These are phyloP conservation scores for Gastrodia elata DNA, from an alignment of 106 monocot genomes.

Conservation along the genomic window DNA sequence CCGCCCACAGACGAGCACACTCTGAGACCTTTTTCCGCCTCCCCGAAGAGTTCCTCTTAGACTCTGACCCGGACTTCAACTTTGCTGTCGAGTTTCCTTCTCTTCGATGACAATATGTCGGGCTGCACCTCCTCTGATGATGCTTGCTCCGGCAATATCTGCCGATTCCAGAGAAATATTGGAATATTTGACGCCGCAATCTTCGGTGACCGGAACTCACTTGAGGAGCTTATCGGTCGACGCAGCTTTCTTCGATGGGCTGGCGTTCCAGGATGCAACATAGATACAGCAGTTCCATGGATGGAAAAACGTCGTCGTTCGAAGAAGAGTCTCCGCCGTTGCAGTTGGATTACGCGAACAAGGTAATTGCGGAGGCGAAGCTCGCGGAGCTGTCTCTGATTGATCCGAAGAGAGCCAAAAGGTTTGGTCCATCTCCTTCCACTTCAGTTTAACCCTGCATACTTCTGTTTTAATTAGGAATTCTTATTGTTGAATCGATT, in stretches of 20 bases:
- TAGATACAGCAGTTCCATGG: conserved; percentile 65
- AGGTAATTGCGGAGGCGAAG: conserved; percentile 75
- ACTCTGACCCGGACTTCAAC: conserved; percentile 68
- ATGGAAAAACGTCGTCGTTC: conserved; percentile 30
- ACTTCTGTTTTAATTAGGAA: not conserved
- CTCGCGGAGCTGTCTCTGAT: conserved; percentile 74
- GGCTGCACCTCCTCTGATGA: conserved; percentile 15
- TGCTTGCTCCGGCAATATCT: conserved; percentile 3
- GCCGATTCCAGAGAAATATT: conserved; percentile 1
- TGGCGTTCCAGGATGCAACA: conserved; percentile 25
- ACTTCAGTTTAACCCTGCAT: not conserved
- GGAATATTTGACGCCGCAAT: not conserved
- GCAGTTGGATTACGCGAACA: conserved; percentile 63
- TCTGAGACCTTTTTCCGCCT: conserved; percentile 82
- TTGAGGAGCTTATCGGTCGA: conserved; percentile 78
- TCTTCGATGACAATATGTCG: conserved; percentile 48
- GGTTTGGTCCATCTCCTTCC: conserved; percentile 21
- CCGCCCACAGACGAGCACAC: conserved; percentile 59
- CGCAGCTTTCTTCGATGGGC: conserved; percentile 67
- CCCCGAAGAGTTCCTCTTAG: conserved; percentile 76
- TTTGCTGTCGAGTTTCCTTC: conserved; percentile 72
- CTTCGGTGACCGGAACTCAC: conserved; percentile 7
- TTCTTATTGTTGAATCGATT: not conserved
- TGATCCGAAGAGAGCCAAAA: conserved; percentile 94
- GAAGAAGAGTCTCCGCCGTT: conserved; percentile 46